phyloP scores from a whole-genome alignment of 2,329 filamentous ascomycete species.

The Chaetomiaceae sp. region DNA sequence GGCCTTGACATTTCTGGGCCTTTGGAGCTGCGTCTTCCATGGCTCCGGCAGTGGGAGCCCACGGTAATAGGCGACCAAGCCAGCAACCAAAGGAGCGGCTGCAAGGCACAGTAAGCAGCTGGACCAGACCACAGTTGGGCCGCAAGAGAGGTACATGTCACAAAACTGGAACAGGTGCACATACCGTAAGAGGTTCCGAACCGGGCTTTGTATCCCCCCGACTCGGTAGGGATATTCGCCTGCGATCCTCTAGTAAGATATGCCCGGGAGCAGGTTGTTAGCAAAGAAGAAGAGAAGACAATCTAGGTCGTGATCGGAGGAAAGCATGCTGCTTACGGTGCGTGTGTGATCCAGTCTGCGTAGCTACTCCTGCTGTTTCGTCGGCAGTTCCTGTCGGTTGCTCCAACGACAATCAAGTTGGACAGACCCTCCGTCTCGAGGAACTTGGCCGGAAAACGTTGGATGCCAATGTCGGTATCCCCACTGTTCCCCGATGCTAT shows the following conservation, averaged over 20 bases:
- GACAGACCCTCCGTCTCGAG: neutral
- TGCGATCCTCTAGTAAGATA: neutral
- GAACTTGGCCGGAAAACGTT: neutral
- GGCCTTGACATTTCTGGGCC: neutral
- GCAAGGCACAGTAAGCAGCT: neutral
- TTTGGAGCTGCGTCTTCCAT: neutral
- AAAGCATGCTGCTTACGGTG: neutral
- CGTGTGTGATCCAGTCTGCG: neutral
- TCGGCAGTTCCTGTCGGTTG: neutral
- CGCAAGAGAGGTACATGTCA: neutral
- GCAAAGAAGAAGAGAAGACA: neutral
- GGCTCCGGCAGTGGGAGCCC: neutral
- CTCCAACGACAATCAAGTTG: neutral
- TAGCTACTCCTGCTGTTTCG: neutral
- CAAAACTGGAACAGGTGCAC: no score
- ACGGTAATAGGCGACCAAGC: neutral
- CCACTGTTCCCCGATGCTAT: neutral
- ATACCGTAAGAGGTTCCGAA: neutral
- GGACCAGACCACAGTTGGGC: no score
- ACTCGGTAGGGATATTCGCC: neutral
- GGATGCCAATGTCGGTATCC: neutral
- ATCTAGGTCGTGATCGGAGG: neutral
- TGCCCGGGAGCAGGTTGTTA: no score
- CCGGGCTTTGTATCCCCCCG: neutral
- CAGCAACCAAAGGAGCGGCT: neutral